Base-by-base conservation (phyloP, 805 yeast species). In the Cyberlindnera saturnus region DNA sequence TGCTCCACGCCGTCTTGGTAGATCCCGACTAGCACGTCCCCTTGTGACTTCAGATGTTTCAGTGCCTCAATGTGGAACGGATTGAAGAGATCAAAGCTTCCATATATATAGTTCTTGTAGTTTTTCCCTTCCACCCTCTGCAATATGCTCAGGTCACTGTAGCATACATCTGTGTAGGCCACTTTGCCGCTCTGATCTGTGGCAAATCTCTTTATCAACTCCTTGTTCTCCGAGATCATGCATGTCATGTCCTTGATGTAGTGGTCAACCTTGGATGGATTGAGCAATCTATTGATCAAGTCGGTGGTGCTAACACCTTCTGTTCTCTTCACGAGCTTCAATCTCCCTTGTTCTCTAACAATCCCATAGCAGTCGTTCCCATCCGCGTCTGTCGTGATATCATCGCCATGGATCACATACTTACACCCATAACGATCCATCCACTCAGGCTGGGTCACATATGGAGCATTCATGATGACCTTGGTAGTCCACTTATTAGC, bases 381-480 rank as follows among this genome's bases (percentile, higher is more conserved):
- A 57, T 87, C 74, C 14, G 96, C 96, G 64, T 93, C 98, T 2
- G 97, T 86, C 20, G 97, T 93, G 51, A 93, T 88, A 60, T 93
- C 99, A 64, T 93, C 99, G 6, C 99, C 99, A 63, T 93, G 99
- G 10, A 93, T 96, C n/a, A 93, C 99, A 61, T 81, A 93, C 57
- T 78, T 65, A 67, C 99, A 93, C 6, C 75, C 77, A 57, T 77
- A 77, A 20, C 69, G 52, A 53, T 85, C 88, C 87, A 87, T 83
- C 50, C 53, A 44, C 34, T 66, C 67, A 1, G 95, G 95, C 50
- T 81, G 85, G 0, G 99, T 93, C 13, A 91, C 97, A 59, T 93
- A 93, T 2, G 99, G 99, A 0, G 98, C 97, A 49, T 74, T 69
- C 2, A 81, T 74, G 15, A 91, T 74, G 0, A 84, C 78, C 36